A percentile compares a stretch with the other conserved stretches of the same genome.
Evolutionary conservation across 2,329 filamentous ascomycete species (phyloP).

Genomic region (Cladobotryum mycophilum): DNA sequence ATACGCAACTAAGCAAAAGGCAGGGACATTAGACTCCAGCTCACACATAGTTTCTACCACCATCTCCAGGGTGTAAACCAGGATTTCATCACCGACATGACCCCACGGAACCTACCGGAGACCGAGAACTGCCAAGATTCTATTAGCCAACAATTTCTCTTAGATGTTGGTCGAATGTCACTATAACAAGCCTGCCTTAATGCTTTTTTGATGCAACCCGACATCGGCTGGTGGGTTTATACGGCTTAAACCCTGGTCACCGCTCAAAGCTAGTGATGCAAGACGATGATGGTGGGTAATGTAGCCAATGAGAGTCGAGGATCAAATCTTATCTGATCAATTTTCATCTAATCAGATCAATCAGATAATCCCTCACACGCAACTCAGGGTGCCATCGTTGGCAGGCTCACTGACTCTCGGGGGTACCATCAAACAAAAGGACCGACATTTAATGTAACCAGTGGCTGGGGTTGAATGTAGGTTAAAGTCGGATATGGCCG

Average conservation of each 20-base stretch:
- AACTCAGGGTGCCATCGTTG: neutral
- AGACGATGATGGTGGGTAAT: neutral
- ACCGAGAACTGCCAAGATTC: neutral
- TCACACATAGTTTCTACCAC: neutral
- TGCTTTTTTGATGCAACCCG: neutral
- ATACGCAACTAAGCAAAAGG: neutral
- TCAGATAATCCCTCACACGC: slow-evolving; percentile 16
- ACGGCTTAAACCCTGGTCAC: neutral
- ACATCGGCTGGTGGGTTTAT: neutral
- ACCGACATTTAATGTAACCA: too few species aligned
- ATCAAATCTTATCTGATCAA: slow-evolving; percentile 14
- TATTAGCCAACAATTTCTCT: neutral
- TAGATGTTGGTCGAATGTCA: neutral
- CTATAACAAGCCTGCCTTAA: neutral
- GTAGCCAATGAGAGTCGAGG: slow-evolving; percentile 3
- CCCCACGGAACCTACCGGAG: neutral
- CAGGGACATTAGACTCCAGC: too few species aligned
- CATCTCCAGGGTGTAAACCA: neutral
- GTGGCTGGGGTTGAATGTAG: too few species aligned
- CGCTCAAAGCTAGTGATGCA: neutral
- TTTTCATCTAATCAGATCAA: slow-evolving; percentile 20
- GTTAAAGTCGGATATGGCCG: neutral
- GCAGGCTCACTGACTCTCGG: neutral
- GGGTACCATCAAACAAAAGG: too few species aligned
- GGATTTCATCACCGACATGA: too few species aligned